Percentiles rank a stretch among this genome's conserved stretches.
phyloP scores from a whole-genome alignment of 495 filamentous ascomycete genomes.

The Tetracladium marchalianum region DNA sequence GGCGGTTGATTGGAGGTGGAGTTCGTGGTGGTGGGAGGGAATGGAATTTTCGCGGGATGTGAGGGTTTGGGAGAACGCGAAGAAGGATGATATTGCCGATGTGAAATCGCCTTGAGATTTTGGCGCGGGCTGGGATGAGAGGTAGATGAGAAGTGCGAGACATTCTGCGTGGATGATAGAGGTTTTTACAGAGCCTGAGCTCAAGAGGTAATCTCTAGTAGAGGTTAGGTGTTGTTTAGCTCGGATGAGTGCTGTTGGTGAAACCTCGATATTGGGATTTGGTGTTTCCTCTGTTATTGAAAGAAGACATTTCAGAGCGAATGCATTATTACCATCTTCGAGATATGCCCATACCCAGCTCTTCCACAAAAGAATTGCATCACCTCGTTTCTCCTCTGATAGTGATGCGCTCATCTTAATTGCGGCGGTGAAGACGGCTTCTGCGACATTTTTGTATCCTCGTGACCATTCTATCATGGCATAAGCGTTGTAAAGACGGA shows the following conservation, averaged over 20 bases:
- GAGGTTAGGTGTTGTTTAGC: slow-evolving; percentile 45
- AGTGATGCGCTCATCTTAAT: slow-evolving; percentile 44
- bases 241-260: slow-evolving; percentile 38
- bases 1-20: slow-evolving; percentile 55
- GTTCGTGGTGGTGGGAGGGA: slow-evolving; percentile 34
- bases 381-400: slow-evolving; percentile 10
- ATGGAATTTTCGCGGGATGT: slow-evolving; percentile 23
- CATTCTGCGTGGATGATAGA: slow-evolving; percentile 47
- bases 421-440: slow-evolving; percentile 57
- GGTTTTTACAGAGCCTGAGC: slow-evolving; percentile 28
- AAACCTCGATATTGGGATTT: slow-evolving; percentile 7
- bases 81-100: slow-evolving; percentile 31
- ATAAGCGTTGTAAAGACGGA: slow-evolving; percentile 69
- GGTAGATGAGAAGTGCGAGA: slow-evolving; percentile 55
- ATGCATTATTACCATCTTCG: slow-evolving; percentile 29
- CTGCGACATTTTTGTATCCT: slow-evolving; percentile 41
- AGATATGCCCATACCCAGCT: slow-evolving; percentile 67
- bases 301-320: slow-evolving; percentile 28
- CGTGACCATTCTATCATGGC: slow-evolving; percentile 59
- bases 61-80: slow-evolving; percentile 25
- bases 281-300: slow-evolving; percentile 18
- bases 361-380: slow-evolving; percentile 45
- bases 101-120: slow-evolving; percentile 38
- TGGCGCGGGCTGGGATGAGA: slow-evolving; percentile 28
- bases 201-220: slow-evolving; percentile 45